Percentiles rank a stretch among this genome's conserved stretches.
Conservation (phyloP, 2,329 filamentous ascomycete genomes). For the Colletotrichum australisinense region DNA sequence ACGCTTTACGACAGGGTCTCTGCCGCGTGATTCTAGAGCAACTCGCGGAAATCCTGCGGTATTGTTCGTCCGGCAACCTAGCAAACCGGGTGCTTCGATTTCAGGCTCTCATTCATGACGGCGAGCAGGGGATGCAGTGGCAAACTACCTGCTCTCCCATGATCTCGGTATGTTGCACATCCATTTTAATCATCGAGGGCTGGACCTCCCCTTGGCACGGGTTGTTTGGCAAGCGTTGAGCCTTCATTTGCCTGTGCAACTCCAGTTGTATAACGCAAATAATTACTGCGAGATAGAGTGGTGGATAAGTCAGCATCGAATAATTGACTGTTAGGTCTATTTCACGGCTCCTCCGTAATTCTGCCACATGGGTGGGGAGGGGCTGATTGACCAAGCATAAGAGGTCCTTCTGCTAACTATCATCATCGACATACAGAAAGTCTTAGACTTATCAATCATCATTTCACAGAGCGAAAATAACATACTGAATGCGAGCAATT, state of each 20-base stretch:
- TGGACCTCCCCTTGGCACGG: neutral
- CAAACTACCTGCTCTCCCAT: slow-evolving; percentile 31
- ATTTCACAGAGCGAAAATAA: slow-evolving; percentile 28
- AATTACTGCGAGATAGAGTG: too few species aligned
- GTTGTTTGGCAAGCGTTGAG: neutral
- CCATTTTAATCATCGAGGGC: neutral
- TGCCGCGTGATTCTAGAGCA: slow-evolving; percentile 36
- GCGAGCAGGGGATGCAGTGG: slow-evolving; percentile 25
- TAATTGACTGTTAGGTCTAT: neutral
- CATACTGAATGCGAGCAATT: slow-evolving; percentile 14
- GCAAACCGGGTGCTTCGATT: slow-evolving; percentile 34
- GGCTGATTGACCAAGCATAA: neutral
- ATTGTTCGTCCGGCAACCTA: slow-evolving; percentile 34
- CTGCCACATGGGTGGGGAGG: neutral
- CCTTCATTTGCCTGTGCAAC: neutral
- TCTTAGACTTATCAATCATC: slow-evolving; percentile 34
- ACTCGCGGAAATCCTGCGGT: slow-evolving; percentile 30
- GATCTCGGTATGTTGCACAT: slow-evolving; percentile 31
- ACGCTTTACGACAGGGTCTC: slow-evolving; percentile 31
- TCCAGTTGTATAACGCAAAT: neutral
- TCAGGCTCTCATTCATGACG: slow-evolving; percentile 35
- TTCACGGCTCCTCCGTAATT: neutral
- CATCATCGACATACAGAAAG: slow-evolving; percentile 23
- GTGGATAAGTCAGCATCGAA: neutral
- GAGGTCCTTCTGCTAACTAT: slow-evolving; percentile 14